phyloP scores from a whole-genome alignment of 2,329 filamentous ascomycete genomes.

The Akanthomyces uredinophilus region DNA sequence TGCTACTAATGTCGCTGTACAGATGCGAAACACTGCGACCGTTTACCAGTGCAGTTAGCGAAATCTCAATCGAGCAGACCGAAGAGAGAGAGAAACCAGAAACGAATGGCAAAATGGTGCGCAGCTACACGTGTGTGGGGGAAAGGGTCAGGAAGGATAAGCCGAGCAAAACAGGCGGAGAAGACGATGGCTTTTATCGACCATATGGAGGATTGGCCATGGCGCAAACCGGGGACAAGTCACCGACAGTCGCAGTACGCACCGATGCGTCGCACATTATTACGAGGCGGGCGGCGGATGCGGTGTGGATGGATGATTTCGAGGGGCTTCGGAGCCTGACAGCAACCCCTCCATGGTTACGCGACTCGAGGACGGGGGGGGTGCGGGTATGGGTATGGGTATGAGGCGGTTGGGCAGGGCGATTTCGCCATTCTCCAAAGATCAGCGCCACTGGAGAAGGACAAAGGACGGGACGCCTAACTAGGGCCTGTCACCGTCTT shows the following conservation, averaged over 20 bases:
- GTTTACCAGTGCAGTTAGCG: background rate
- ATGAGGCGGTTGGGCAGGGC: constrained; percentile 13
- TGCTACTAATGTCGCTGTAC: background rate
- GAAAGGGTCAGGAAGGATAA: background rate
- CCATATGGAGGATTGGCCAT: background rate
- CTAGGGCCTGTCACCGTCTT: background rate
- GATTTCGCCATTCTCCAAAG: constrained; percentile 15
- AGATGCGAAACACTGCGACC: constrained; percentile 1
- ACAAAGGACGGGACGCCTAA: background rate
- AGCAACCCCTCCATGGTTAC: background rate
- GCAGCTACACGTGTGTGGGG: background rate
- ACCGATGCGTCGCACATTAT: background rate
- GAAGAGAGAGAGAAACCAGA: background rate
- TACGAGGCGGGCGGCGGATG: constrained; percentile 10
- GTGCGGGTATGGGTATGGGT: constrained; percentile 1
- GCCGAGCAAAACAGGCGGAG: background rate
- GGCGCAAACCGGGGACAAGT: background rate
- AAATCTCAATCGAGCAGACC: background rate
- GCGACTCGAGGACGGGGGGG: background rate
- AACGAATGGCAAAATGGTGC: background rate
- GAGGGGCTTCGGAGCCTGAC: background rate
- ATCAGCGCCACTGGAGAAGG: constrained; percentile 10
- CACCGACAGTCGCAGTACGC: constrained; percentile 6
- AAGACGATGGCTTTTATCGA: constrained; percentile 3
- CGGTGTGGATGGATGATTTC: constrained; percentile 8